Percentiles rank a stretch among this genome's conserved stretches.
Evolutionary conservation across 1,284 basidiomycete genomes (phyloP).

Genomic region (Boletellus deceptivus): DNA sequence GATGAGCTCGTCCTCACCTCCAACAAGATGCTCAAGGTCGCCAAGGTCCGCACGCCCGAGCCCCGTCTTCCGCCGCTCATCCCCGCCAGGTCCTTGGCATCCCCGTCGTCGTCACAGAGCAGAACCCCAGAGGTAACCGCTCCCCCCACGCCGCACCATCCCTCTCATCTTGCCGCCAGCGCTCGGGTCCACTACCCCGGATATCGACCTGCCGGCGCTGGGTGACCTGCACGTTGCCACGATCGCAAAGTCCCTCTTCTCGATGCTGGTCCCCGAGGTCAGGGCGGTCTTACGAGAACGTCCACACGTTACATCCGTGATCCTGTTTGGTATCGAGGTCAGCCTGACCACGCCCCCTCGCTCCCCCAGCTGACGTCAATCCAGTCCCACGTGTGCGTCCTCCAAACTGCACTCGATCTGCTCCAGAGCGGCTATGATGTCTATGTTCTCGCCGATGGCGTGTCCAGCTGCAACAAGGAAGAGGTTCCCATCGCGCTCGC

Average conservation of each 20-base stretch:
- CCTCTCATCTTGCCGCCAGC: conserved; percentile 41
- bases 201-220: conserved; percentile 59
- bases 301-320: conserved; percentile 53
- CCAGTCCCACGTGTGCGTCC: conserved; percentile 87
- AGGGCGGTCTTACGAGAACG: conserved; percentile 49
- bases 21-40: conserved; percentile 76
- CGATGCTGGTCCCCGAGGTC: conserved; percentile 77
- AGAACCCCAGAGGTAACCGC: conserved; percentile 71
- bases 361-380: conserved; percentile 7
- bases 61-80: neutral
- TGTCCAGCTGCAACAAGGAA: conserved; percentile 77
- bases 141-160: neutral
- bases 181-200: conserved; percentile 69
- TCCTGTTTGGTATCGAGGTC: conserved; percentile 87
- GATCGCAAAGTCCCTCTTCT: conserved; percentile 76
- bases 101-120: conserved; percentile 78
- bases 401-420: conserved; percentile 77
- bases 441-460: conserved; percentile 78
- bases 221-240: conserved; percentile 57
- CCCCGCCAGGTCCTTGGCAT: conserved; percentile 55
- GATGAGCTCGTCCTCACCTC: conserved; percentile 66
- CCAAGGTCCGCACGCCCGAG: conserved; percentile 49
- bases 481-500: conserved; percentile 64
- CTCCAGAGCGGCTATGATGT: conserved; percentile 55
- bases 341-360: conserved; percentile 11